Evolutionary conservation across 1,139 yeast species (phyloP).

Genomic region (Blastobotrys indianensis): DNA sequence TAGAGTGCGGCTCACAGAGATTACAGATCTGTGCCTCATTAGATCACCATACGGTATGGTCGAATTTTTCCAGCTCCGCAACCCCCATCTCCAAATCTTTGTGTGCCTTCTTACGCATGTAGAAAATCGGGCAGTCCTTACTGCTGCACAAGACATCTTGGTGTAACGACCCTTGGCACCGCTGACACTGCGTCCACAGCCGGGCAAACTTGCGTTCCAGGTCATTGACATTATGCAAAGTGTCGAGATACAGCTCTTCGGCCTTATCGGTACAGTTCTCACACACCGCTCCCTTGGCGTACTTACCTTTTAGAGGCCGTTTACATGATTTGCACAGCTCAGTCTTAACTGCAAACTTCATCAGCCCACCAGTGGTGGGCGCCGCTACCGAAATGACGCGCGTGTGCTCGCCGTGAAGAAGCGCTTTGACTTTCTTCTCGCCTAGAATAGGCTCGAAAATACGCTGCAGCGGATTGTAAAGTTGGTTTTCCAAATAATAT

Average conservation of each 20-base stretch:
- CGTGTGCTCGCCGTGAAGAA: constrained; percentile 72
- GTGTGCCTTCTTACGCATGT: constrained; percentile 94
- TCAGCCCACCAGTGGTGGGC: constrained; percentile 67
- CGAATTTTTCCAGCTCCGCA: constrained; percentile 68
- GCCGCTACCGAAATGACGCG: constrained; percentile 67
- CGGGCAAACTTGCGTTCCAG: constrained; percentile 80
- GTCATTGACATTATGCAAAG: constrained; percentile 71
- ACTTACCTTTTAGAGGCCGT: constrained; percentile 61
- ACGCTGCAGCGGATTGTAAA: constrained; percentile 86
- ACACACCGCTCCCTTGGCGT: constrained; percentile 74
- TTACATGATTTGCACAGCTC: constrained; percentile 86
- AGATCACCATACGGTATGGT: constrained; percentile 29
- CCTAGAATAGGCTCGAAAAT: constrained; percentile 95
- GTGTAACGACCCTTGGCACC: constrained; percentile 94
- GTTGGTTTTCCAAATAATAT: constrained; percentile 88
- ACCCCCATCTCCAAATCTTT: constrained; percentile 73
- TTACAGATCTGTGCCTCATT: too few relatives aligned
- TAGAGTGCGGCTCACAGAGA: too few relatives aligned
- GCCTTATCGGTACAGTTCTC: constrained; percentile 69
- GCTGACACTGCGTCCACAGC: constrained; percentile 96
- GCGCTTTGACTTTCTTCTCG: constrained; percentile 70
- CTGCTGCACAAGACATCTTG: constrained; percentile 94
- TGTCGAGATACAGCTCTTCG: constrained; percentile 71
- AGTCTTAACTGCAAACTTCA: constrained; percentile 87
- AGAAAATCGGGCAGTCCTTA: constrained; percentile 95